Evolutionary conservation across 768 basidiomycete genomes (phyloP).

Genomic region (Cystofilobasidium capitatum): DNA sequence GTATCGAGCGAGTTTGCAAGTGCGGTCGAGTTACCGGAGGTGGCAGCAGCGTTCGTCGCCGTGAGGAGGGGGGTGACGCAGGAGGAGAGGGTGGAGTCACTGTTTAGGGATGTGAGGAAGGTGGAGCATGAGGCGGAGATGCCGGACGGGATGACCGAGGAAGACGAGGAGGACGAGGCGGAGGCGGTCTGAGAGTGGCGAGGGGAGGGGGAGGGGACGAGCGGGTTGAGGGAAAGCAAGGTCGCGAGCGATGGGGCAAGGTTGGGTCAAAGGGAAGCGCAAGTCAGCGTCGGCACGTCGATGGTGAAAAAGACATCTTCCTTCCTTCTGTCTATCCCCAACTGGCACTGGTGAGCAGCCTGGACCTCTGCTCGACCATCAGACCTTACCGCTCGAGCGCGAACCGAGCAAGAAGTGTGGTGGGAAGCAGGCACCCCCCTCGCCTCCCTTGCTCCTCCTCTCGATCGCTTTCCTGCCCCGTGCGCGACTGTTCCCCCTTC

Average conservation of each 20-base stretch:
- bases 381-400: too few relatives aligned
- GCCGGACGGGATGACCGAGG: constrained; percentile 17
- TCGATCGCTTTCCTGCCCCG: too few relatives aligned
- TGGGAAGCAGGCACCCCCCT: too few relatives aligned
- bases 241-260: background rate
- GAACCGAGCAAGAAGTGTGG: too few relatives aligned
- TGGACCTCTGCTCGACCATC: too few relatives aligned
- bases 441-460: too few relatives aligned
- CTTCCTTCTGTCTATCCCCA: too few relatives aligned
- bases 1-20: constrained; percentile 39
- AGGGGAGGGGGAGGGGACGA: background rate
- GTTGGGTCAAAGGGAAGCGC: too few relatives aligned
- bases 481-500: too few relatives aligned
- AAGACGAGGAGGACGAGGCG: constrained; percentile 7
- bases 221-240: background rate
- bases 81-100: constrained; percentile 46
- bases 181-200: constrained; percentile 1
- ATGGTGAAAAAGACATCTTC: too few relatives aligned
- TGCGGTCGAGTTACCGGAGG: constrained; percentile 29
- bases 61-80: constrained; percentile 43
- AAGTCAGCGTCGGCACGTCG: too few relatives aligned
- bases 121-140: constrained; percentile 37
- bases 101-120: constrained; percentile 58
- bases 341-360: too few relatives aligned
- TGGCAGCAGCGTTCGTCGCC: constrained; percentile 39